Evolutionary conservation across 2,329 filamentous ascomycete genomes (phyloP).

Genomic region (Alternaria sp.): DNA sequence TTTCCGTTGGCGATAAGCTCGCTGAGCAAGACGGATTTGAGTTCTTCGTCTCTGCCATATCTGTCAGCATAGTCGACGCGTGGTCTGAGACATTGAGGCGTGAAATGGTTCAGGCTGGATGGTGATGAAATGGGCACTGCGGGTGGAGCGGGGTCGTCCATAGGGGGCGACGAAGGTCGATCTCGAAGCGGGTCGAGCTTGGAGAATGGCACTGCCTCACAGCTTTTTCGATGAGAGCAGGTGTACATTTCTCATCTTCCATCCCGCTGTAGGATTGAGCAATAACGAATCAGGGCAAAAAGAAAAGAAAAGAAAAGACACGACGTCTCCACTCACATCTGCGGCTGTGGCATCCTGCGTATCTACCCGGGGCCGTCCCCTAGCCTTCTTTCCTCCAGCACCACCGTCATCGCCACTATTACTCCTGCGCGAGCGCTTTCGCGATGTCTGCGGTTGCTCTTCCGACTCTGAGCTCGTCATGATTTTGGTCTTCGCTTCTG

Average conservation of each 20-base stretch:
- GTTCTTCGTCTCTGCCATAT: slow-evolving; percentile 74
- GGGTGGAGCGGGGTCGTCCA: neutral
- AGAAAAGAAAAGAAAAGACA: slow-evolving; percentile 3
- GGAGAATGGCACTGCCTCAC: neutral
- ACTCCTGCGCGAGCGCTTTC: slow-evolving; percentile 44
- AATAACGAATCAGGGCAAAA: neutral
- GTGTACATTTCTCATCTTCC: neutral
- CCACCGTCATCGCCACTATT: slow-evolving; percentile 36
- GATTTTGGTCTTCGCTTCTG: slow-evolving; percentile 5
- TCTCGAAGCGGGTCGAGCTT: neutral
- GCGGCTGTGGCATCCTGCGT: slow-evolving; percentile 79
- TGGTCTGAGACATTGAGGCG: neutral
- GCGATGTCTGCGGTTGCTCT: slow-evolving; percentile 33
- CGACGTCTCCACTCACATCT: slow-evolving; percentile 67
- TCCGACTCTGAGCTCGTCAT: slow-evolving; percentile 48
- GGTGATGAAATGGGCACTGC: neutral
- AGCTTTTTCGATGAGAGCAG: neutral
- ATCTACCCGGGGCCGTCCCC: slow-evolving; percentile 78
- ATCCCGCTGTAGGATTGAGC: neutral
- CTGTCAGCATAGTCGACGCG: slow-evolving; percentile 17
- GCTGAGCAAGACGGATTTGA: slow-evolving; percentile 85
- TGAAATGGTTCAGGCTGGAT: neutral
- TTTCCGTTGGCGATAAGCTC: slow-evolving; percentile 85
- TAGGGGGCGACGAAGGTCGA: neutral
- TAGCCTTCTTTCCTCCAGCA: slow-evolving; percentile 59